Conservation (phyloP, 176 grass and related monocot species). For the Zea mays region DNA sequence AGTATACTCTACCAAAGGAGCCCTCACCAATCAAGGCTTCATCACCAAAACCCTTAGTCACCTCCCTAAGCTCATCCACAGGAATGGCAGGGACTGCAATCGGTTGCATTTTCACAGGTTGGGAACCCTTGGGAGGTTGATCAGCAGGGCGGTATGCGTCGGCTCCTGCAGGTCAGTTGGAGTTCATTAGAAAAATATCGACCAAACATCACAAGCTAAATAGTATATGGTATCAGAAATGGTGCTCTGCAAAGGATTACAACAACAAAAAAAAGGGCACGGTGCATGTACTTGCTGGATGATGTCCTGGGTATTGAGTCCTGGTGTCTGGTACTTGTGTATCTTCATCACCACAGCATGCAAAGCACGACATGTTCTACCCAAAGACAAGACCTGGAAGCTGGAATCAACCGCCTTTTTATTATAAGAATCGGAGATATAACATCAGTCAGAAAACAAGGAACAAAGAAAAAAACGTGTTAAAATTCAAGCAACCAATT, state of each 20-base stretch:
- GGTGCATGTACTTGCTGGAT: constrained; percentile 55
- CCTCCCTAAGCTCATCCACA: constrained; percentile 76
- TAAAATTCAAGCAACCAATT: no score
- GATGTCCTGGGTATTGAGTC: constrained; percentile 40
- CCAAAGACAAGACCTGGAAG: constrained; percentile 29
- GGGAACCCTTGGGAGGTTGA: constrained; percentile 62
- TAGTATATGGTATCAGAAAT: constrained; percentile 7
- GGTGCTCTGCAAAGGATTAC: neutral
- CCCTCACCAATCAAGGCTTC: constrained; percentile 84
- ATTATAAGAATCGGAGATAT: no score
- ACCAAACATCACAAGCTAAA: constrained; percentile 28
- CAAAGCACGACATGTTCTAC: constrained; percentile 58
- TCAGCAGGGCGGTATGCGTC: constrained; percentile 59
- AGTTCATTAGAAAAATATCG: neutral
- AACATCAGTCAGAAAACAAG: no score
- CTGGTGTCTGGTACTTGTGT: constrained; percentile 48
- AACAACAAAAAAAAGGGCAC: neutral
- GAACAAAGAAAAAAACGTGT: no score
- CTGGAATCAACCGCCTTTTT: constrained; percentile 16
- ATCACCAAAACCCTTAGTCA: constrained; percentile 78
- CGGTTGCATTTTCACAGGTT: constrained; percentile 69
- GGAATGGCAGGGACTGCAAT: constrained; percentile 68
- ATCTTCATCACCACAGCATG: constrained; percentile 55
- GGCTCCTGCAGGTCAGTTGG: constrained; percentile 38
- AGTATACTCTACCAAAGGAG: constrained; percentile 83